Conservation (phyloP, 768 basidiomycete species). For the Scleroderma citrinum region DNA sequence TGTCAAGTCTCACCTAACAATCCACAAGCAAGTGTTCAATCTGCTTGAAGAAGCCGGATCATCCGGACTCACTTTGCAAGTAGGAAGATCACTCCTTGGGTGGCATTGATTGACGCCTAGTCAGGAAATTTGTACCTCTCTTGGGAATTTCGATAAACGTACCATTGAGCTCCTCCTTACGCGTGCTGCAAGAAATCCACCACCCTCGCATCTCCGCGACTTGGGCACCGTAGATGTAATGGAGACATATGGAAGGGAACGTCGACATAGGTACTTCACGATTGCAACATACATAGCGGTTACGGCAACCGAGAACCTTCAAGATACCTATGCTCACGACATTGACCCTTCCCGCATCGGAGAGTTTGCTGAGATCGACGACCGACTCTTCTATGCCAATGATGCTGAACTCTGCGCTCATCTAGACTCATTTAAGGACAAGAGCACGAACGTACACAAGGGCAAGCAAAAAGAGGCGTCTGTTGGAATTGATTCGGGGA, state of each 20-base stretch:
- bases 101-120: slow-evolving; percentile 6
- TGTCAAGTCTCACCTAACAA: slow-evolving; percentile 54
- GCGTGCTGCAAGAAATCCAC: slow-evolving; percentile 55
- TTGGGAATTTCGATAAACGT: slow-evolving; percentile 72
- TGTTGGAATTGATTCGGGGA: not conserved
- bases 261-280: slow-evolving; percentile 81
- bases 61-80: slow-evolving; percentile 67
- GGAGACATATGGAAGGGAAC: slow-evolving; percentile 82
- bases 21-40: slow-evolving; percentile 78
- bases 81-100: slow-evolving; percentile 25
- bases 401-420: slow-evolving; percentile 36
- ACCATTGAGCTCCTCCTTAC: slow-evolving; percentile 77
- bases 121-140: slow-evolving; percentile 57
- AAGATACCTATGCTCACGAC: slow-evolving; percentile 38
- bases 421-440: slow-evolving; percentile 44
- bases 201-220: slow-evolving; percentile 70
- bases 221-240: slow-evolving; percentile 63
- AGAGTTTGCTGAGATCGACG: slow-evolving; percentile 43
- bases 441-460: slow-evolving; percentile 12
- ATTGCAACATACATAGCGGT: slow-evolving; percentile 59
- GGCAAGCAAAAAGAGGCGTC: not conserved
- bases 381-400: slow-evolving; percentile 50
- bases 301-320: slow-evolving; percentile 59
- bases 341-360: slow-evolving; percentile 48
- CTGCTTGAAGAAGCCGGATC: slow-evolving; percentile 63